Evolutionary conservation across 345 rosid genomes (phyloP), one percentile per base, ranked within the genome.

Genomic region (Erysimum cheiranthoides): DNA sequence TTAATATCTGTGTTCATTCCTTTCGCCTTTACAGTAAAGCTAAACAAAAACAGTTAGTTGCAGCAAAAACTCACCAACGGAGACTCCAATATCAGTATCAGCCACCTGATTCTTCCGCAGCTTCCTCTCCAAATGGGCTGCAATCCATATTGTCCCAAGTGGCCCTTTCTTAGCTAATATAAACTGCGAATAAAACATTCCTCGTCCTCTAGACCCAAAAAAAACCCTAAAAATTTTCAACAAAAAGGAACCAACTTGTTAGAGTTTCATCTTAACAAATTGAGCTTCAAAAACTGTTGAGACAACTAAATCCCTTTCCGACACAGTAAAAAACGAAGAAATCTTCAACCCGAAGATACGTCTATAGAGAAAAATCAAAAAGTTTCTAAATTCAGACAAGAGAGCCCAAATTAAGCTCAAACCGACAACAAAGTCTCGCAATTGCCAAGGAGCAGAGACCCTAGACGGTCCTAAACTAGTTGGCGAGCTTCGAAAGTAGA

Each of bases 151-250:
- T 3, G 99, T 96, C 72, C 99, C 98, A 60, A 96, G 86, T 58
- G 99, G 99, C 70, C 99, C 99, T 85, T 96, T 96, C 93, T 96
- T 96, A 57, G 99, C 99, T 88, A 96, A 83, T 79, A 96, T 96
- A 79, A 96, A 96, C 84, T 96, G 99, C 60, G 99, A 93, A 76
- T 96, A 96, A 82, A 96, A 96, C 99, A 96, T 96, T 66, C 83
- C 79, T 80, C 72, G 52, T 49, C 75, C 64, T 31, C 77, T 25
- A 46, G 11, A 56, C 58, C 53, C 38, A 47, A 71, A 45, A 43
- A 30, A 72, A 82, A 34, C 71, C 84, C 80, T 74, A 75, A 27
- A 68, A 70, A 0, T 17, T 58, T 66, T 71, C 66, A 67, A 57
- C 82, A 62, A 74, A 65, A 75, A 78, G 68, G 76, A 69, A 65